Percentiles rank a stretch among this genome's conserved stretches.
Evolutionary conservation across 306 rosid species (phyloP).

Genomic region (Geum urbanum): DNA sequence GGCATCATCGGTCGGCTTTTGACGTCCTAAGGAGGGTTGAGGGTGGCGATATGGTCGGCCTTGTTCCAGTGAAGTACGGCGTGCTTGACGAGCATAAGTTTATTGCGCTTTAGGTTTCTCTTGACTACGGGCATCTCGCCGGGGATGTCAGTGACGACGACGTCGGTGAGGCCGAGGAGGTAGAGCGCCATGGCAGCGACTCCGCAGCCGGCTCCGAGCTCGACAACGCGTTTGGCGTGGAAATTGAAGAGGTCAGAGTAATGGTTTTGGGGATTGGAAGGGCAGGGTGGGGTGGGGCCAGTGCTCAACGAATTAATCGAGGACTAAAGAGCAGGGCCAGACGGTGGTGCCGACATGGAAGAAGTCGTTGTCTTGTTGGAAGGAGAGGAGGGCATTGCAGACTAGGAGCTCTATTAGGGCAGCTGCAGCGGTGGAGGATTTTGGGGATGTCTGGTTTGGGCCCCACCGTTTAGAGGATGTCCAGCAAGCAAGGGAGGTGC

Average conservation of each 20-base stretch:
- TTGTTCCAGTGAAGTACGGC: constrained; percentile 78
- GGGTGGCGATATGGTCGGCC: constrained; percentile 43
- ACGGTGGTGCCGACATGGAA: constrained; percentile 89
- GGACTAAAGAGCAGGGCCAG: constrained; percentile 92
- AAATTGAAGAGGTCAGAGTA: constrained; percentile 62
- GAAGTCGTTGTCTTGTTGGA: constrained; percentile 86
- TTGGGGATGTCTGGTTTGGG: too few relatives aligned
- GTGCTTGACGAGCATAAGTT: constrained; percentile 58
- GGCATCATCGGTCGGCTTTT: constrained; percentile 13
- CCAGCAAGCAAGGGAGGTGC: too few relatives aligned
- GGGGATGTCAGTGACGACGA: constrained; percentile 72
- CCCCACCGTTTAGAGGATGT: too few relatives aligned
- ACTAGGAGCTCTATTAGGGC: constrained; percentile 73
- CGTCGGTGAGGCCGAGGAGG: constrained; percentile 71
- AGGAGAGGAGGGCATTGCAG: constrained; percentile 44
- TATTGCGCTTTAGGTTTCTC: constrained; percentile 69
- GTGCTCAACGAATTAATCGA: constrained; percentile 80
- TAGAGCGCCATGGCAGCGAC: constrained; percentile 82
- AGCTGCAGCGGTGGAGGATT: too few relatives aligned
- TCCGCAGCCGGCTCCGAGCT: constrained; percentile 86
- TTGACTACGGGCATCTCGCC: constrained; percentile 89
- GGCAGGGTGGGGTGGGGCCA: constrained; percentile 46
- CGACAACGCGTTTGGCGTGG: constrained; percentile 67
- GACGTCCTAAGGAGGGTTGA: constrained; percentile 57
- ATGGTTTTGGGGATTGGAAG: constrained; percentile 43